Percentiles rank a stretch among this genome's conserved stretches.
Conservation (phyloP, 345 rosid species). For the Sonneratia alba region DNA sequence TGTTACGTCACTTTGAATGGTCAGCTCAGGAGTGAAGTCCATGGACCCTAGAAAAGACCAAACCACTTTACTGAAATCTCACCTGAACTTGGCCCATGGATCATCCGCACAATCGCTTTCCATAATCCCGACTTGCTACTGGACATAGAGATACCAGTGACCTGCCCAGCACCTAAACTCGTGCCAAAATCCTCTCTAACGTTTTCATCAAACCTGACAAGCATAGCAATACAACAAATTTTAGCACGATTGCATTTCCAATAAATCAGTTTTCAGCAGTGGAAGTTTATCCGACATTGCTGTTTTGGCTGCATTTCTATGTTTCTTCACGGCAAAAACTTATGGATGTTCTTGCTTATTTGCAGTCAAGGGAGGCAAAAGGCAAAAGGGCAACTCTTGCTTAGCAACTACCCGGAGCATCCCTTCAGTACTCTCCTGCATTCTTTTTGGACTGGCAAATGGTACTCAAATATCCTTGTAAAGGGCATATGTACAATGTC, state of each 20-base stretch:
- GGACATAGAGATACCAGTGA: background rate
- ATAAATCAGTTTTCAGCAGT: background rate
- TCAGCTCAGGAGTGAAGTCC: background rate
- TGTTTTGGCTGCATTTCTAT: background rate
- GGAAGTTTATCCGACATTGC: background rate
- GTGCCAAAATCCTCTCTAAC: background rate
- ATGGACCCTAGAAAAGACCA: background rate
- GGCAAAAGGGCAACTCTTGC: constrained; percentile 10
- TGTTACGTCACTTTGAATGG: background rate
- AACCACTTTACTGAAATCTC: background rate
- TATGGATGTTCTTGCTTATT: background rate
- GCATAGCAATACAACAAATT: background rate
- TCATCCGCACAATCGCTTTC: too few species aligned
- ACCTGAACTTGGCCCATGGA: too few species aligned
- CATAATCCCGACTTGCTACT: background rate
- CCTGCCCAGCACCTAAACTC: background rate
- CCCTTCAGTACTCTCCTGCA: background rate
- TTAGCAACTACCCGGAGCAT: constrained; percentile 10
- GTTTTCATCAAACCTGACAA: background rate
- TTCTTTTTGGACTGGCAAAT: background rate
- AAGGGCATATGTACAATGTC: too few species aligned
- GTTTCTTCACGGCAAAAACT: background rate
- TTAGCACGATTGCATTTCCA: background rate
- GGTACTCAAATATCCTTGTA: too few species aligned
- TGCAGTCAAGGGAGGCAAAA: constrained; percentile 9